Evolutionary conservation across 2,329 filamentous ascomycete genomes (phyloP), one percentile per base, ranked within the genome.

Genomic region (Trichoderma sp.): DNA sequence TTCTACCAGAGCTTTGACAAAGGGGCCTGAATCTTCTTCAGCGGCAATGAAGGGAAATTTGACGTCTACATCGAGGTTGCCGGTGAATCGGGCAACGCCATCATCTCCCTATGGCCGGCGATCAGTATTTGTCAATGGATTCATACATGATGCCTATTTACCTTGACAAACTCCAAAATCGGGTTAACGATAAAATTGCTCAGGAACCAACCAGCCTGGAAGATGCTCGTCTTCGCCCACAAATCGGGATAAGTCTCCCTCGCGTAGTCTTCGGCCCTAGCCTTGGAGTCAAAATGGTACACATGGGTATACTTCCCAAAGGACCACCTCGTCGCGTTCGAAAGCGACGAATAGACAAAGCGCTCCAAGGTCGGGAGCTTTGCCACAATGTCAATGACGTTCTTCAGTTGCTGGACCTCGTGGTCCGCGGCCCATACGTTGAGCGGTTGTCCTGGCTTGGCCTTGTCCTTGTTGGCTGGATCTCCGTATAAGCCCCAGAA

Each of bases 341-440:
- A 77, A 0, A 85, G 72, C 0, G 78, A 78, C 4, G 82, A 84
- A 3, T 82, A 72, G 4, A 86, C 72, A 17, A 85, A 79, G 5
- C 80, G 75, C 43, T 84, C 78, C 2, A 85, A 72, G 0, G 74
- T 78, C 0, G 72, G 64, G 1, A 82, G 68, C 5, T 75, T 74
- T 0, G 79, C 77, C 1, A 81, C 82, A 2, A 79, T 80, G 68
- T 82, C 79, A 2, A 79, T 78, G 6, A 81, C 77, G 36, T 81
- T 81, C 69, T 78, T 80, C 0, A 78, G 75, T 67, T 84, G 81
- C 63, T 78, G 76, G 3, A 77, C 70, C 58, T 84, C 82, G n/a
- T 63, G 12, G 13, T 63, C 36, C 13, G 43, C 28, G 73, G 77
- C 3, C 67, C 72, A 36, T 73, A 74, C 2, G 77, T 68, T 15